Base-by-base conservation (phyloP, 2,329 filamentous ascomycete species). In the Samsoniella hepiali region DNA sequence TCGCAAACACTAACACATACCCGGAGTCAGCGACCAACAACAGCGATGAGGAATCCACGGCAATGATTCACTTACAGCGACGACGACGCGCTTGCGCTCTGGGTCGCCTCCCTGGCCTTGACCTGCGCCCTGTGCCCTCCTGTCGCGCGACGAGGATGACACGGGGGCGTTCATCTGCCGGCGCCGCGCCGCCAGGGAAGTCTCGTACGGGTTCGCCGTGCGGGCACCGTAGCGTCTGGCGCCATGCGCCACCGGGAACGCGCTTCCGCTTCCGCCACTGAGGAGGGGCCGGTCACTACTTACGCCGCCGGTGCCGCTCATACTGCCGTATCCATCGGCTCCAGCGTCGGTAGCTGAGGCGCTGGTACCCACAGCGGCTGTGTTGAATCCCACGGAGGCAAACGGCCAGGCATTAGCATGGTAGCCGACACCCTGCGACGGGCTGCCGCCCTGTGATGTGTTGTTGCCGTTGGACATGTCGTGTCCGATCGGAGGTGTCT, bases 1-100 rank as follows among this genome's bases (percentile, higher is more conserved):
- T 68, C 94, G 87, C 42, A 87, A 86, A 75, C 94, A 98, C 94
- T 97, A 67, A 63, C 27, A 7, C 22, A 22, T 22, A 5, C 31
- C 32, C 22, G 2, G 38, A n/a, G 54, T 58, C 17, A 47, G 56
- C 38, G 34, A 34, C 9, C 2, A 15, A 32, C 15, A 15, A 15
- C 3, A 2, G 29, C 11, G 10, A 42, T 29, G 22, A 3, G 3
- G 15, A 55, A 34, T 7, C 3, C 3, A 55, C 9, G 15, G 29
- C 22, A 22, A 22, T 22, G 22, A 22, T 22, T 22, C 22, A 58
- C 57, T 32, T 56, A 64, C 47, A 56, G 50, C 54, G 55, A 51
- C 57, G 29, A 50, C 36, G 11, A 55, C 56, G 22, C 58, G 22
- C 40, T 45, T 53, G 11, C 58, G 47, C 38, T 50, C 45, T 7